These are phyloP conservation scores for Parachaetomium inaequale DNA, from an alignment of 495 filamentous ascomycete genomes.

Conservation along the genomic window DNA sequence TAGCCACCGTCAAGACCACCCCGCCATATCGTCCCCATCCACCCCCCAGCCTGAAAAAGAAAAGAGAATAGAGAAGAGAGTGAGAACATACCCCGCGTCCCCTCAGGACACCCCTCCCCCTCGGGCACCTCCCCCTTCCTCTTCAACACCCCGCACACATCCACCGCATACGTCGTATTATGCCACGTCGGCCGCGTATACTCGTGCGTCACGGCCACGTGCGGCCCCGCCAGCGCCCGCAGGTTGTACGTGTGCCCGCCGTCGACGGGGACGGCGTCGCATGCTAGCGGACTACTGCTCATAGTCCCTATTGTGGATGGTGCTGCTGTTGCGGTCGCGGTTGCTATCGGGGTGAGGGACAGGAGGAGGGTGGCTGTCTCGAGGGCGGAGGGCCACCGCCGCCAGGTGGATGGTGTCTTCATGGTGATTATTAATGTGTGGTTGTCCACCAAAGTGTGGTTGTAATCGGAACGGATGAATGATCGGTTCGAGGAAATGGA, in stretches of 20 bases:
- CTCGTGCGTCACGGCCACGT: constrained; percentile 60
- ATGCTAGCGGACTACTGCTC: constrained; percentile 38
- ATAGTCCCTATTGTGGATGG: constrained; percentile 31
- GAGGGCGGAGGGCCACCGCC: neutral
- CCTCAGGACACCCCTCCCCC: constrained; percentile 56
- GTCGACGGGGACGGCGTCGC: constrained; percentile 56
- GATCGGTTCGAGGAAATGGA: no score
- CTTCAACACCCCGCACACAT: constrained; percentile 69
- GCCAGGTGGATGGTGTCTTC: constrained; percentile 10
- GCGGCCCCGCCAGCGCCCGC: constrained; percentile 63
- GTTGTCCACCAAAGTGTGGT: no score
- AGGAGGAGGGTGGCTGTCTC: constrained; percentile 29
- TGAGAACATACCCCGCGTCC: constrained; percentile 51
- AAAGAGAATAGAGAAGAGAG: neutral
- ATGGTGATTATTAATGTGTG: no score
- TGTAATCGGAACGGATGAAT: no score
- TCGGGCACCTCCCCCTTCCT: constrained; percentile 46
- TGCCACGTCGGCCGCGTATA: constrained; percentile 41
- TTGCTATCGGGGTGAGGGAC: constrained; percentile 20
- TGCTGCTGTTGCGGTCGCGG: constrained; percentile 20
- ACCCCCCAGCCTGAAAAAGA: neutral
- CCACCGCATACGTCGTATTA: constrained; percentile 86
- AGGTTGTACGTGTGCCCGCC: constrained; percentile 61
- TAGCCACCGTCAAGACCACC: neutral
- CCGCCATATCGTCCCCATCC: neutral